Evolutionary conservation across 139 green algal species (phyloP).

Genomic region (Chlamydomonas sphaeroides): DNA sequence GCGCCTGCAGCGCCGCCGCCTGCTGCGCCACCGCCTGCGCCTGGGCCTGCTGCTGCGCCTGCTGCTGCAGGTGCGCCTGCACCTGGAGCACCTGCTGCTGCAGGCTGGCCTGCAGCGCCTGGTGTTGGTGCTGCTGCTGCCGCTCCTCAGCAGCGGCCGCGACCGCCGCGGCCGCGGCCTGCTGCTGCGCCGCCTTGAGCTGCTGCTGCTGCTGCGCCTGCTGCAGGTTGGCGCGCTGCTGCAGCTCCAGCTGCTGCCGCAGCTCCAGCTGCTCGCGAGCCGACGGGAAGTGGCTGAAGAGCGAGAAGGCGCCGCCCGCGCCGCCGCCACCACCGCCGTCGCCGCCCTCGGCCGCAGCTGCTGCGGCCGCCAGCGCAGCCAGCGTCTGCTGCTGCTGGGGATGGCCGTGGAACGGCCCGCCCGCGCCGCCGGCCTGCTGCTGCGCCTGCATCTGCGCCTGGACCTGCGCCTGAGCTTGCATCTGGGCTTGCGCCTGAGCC

Average conservation of each 20-base stretch:
- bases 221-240: background rate
- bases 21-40: constrained; percentile 9
- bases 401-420: constrained; percentile 15
- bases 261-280: background rate
- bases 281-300: constrained; percentile 20
- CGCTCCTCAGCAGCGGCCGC: constrained; percentile 18
- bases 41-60: background rate
- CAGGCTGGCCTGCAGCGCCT: background rate
- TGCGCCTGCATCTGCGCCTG: background rate
- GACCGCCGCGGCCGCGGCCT: too few species aligned
- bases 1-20: constrained; percentile 11
- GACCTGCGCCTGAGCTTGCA: background rate
- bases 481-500: background rate
- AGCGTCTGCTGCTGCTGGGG: constrained; percentile 15
- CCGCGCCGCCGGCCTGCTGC: background rate
- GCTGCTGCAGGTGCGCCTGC: constrained; percentile 2
- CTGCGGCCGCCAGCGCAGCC: constrained; percentile 13
- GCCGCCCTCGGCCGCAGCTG: background rate
- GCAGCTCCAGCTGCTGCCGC: constrained; percentile 30
- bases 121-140: constrained; percentile 2
- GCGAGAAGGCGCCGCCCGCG: constrained; percentile 2
- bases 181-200: constrained; percentile 30
- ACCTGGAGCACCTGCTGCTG: constrained; percentile 16
- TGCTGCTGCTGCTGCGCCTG: constrained; percentile 31
- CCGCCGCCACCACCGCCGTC: background rate